Evolutionary conservation across 345 rosid species (phyloP), one percentile per base, ranked within the genome.

Genomic region (Hevea brasiliensis): DNA sequence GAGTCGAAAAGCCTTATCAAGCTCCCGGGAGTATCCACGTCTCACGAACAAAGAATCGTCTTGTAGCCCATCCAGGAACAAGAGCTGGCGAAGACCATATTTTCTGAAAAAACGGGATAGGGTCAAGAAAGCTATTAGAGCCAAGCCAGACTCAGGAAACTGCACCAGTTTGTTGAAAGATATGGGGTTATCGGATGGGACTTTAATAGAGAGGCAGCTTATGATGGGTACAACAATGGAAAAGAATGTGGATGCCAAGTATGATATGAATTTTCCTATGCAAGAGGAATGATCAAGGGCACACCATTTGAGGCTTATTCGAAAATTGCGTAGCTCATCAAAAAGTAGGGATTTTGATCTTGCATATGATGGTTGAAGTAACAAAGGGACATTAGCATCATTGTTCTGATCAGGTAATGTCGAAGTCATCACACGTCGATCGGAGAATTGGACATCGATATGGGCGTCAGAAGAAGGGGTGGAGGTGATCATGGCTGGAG

Each of bases 221-320:
- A 79, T 18, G 63, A 85, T 48, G 6, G 97, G 96, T 67, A 83
- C 75, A 0, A 86, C 0, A 58, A 89, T 45, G 53, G 91, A 53
- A 63, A 90, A 81, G 67, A 83, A 76, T 6, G 76, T 35, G 76
- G 87, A 87, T 0, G 80, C 61, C 77, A 81, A 41, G 69, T 81
- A 82, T 8, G 96, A 90, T n/a, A 89, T 20, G 65, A 60, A 72
- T 76, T 69, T 89, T 32, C 92, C 90, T 2, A 29, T 8, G 76
- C 76, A 63, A 27, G 95, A 76, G 61, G 93, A 85, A 77, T 92
- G 97, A 63, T 92, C 89, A 35, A 92, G 85, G 1, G 92, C 86
- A 8, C 89, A 89, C 89, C 88, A 89, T 68, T 75, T 82, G 48
- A 92, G 93, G 75, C 89, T 77, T 23, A 84, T 58, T 21, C 88